Evolutionary conservation across 768 basidiomycete species (phyloP), one percentile per base, ranked within the genome.

Genomic region (Solioccasus polychromus): DNA sequence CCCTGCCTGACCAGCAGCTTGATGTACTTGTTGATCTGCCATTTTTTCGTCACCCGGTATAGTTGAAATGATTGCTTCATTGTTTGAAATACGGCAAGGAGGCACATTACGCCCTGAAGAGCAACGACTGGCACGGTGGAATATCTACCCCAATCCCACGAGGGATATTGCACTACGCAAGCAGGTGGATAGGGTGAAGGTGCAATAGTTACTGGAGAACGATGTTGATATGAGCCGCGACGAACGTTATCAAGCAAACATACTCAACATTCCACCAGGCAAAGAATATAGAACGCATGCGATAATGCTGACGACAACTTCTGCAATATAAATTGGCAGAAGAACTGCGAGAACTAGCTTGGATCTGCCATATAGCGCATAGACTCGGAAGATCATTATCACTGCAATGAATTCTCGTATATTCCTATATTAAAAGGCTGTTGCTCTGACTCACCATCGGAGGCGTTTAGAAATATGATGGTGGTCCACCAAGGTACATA

Each of bases 1-100:
- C 53, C 51, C 23, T 54, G 42, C 6, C 30, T 17, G 19, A 39
- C 24, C 8, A 54, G 29, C 2, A 54, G 45, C 5, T 26, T n/a
- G 11, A 54, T 11, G 31, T 48, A 53, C n/a, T 19, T 18, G n/a
- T 54, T 53, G 17, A 38, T 20, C 6, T 48, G 39, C 53, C 50
- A 54, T 32, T 5, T 35, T 18, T 6, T 26, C 8, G 37, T 44
- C 5, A 4, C 18, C 6, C 11, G 32, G 11, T 44, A 40, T 2
- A 41, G 24, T 8, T 53, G 41, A 18, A 29, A 4, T 24, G 38
- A 41, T 5, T 53, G 41, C 2, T 8, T 14, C 10, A 37, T 0
- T 11, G n/a, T 29, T 28, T 38, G 38, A 14, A 29, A 23, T 19
- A 47, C 24, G 18, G 19, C 38, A 1, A 52, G 25, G 3, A 53